These are phyloP conservation scores for Flaveria robusta DNA, from an alignment of 129 eudicot species.

Conservation along the genomic window DNA sequence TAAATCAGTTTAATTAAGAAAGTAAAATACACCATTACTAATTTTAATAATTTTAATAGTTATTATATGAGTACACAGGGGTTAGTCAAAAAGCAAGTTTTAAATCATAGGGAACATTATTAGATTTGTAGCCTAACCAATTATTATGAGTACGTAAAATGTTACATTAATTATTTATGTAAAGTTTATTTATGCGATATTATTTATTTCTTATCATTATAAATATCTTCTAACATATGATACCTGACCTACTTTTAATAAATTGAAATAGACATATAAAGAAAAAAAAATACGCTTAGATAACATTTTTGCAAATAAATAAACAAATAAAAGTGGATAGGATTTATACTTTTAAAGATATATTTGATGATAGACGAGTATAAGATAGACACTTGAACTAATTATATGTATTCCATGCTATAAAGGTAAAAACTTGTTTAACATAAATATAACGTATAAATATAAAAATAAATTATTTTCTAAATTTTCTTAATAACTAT, in stretches of 20 bases:
- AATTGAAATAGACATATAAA: not conserved
- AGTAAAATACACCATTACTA: not conserved
- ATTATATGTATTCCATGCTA: not conserved
- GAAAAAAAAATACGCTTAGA: not conserved
- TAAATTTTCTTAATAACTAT: no score
- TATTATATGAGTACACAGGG: constrained; percentile 1
- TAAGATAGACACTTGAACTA: not conserved
- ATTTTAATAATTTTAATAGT: not conserved
- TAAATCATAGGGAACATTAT: constrained; percentile 29
- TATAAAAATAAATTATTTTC: not conserved
- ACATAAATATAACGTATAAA: not conserved
- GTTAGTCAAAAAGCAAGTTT: constrained; percentile 29
- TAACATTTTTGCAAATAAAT: not conserved
- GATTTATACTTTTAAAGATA: not conserved
- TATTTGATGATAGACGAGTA: not conserved
- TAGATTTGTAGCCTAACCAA: constrained; percentile 37
- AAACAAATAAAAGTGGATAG: not conserved
- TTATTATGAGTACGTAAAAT: not conserved
- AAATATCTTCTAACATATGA: not conserved
- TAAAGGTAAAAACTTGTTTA: not conserved
- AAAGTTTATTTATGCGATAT: not conserved
- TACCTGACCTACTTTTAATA: no score
- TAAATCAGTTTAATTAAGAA: not conserved
- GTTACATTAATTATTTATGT: not conserved
- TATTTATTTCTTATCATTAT: not conserved